Conservation (phyloP, 768 basidiomycete species). For the Psilocybe cubensis region DNA sequence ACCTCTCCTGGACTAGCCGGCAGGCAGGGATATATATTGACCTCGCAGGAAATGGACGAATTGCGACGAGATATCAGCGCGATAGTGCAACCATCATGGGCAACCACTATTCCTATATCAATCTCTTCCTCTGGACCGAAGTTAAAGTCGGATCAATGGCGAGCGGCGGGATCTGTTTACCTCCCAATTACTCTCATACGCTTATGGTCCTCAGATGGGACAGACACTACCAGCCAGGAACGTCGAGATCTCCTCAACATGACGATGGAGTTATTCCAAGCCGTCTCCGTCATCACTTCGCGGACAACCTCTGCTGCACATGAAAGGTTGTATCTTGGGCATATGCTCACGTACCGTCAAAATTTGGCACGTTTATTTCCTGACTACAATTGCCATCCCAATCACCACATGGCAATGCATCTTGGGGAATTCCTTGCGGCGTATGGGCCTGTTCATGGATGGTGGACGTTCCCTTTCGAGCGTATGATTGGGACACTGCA, state of each 20-base stretch:
- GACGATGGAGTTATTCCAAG: constrained; percentile 12
- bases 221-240: neutral
- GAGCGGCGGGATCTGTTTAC: neutral
- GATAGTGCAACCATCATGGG: constrained; percentile 8
- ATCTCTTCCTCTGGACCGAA: neutral
- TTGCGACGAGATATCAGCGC: neutral
- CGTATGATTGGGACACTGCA: constrained; percentile 42
- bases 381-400: constrained; percentile 19
- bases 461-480: constrained; percentile 46
- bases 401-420: constrained; percentile 29
- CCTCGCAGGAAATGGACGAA: neutral
- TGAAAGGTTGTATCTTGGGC: neutral
- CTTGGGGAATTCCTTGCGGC: constrained; percentile 22
- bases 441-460: constrained; percentile 36
- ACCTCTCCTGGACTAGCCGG: neutral
- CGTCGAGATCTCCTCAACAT: constrained; percentile 5
- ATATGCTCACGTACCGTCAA: constrained; percentile 3
- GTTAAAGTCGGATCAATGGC: constrained; percentile 12
- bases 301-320: neutral
- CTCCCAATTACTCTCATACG: constrained; percentile 6
- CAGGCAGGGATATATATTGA: too few species aligned
- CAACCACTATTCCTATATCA: neutral
- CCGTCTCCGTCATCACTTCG: constrained; percentile 2
- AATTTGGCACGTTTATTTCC: constrained; percentile 3
- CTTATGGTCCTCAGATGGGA: too few species aligned